Evolutionary conservation across 371 early-diverging fungal genomes (phyloP), one percentile per base, ranked within the genome.

Genomic region (Nosema granulosis): DNA sequence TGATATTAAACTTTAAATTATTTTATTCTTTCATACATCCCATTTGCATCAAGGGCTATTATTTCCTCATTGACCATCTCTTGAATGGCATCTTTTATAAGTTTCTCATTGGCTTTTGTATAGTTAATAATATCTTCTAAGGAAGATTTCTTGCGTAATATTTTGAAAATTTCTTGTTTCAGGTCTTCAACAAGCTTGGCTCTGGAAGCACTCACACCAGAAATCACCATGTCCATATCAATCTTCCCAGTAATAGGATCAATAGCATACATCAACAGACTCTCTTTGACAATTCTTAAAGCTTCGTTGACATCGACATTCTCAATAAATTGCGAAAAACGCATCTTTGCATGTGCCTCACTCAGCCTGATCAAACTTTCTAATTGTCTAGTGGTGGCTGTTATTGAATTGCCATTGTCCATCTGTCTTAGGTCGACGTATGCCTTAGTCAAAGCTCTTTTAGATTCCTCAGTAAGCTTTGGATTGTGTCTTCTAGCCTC

Each of bases 321-420:
- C 24, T 91, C 90, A 0, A 95, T 94, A 12, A 24, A 54, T 59
- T 37, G 77, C 13, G 51, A 62, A 35, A 82, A 89, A 86, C 91
- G 88, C 93, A 97, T 92, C 77, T 89, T 88, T 68, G 98, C 99
- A 80, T 94, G 94, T 1, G 97, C 98, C 83, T 99, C 99, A 22
- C 94, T 87, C 83, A 99, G 88, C 59, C 99, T 91, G 79, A 99
- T 94, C 90, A 99, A 90, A 26, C 92, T 92, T 88, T 99, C 99
- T 35, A 99, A 87, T 86, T 98, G 98, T 70, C 98, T 89, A 1
- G 97, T 96, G 0, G 99, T 99, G 0, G 95, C 95, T 18, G 94
- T 92, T 34, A 96, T 89, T 29, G 91, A 90, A 66, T 90, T 91
- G 24, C 88, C 89, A 58, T 77, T 88, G 81, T 79, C 94, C 68